Base-by-base conservation (phyloP, 140 eudicot species). In the Cichorium intybus region DNA sequence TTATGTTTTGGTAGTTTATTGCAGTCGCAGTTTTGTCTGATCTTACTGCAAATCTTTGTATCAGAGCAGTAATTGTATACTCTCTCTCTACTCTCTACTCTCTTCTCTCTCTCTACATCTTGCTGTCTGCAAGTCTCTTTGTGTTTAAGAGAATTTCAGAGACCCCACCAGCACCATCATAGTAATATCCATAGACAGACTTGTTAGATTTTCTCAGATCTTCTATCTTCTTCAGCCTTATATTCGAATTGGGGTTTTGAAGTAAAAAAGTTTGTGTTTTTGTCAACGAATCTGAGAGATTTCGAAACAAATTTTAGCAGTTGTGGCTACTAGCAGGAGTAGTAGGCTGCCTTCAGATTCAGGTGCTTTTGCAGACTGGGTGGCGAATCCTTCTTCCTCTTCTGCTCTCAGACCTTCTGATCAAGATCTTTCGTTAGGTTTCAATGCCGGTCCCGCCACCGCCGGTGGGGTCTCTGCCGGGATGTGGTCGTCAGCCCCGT, bases 301-400 rank as follows among this genome's bases (percentile, higher is more conserved):
- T 33, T 33, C 1, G n/a, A 16, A 11, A 56, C 16, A 67, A 41
- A 24, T 56, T 24, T 17, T 27, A 73, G 87, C 75, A 78, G 81
- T 65, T 84, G 96, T 88, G 96, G 96, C 96, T 82, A 82, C 94
- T 68, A 81, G 88, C 43, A 75, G 96, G 86, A 65, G 78, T 65
- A 24, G 67, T 31, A 82, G 90, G 69, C 73, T 77, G 24, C 77
- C 85, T 47, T 88, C 95, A n/a, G 95, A 85, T 76, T 69, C 94
- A 29, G 95, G 90, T 47, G 89, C 87, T 56, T 88, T 88, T 72
- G 87, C 83, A 20, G 95, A 88, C 55, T 88, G 96, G 96, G 87
- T 82, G 12, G 72, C 90, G 18, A 62, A 76, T 66, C 72, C 89
- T 28, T 70, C 87, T 24, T 67, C 88, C 6, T 35, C 80, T 12